Conservation (phyloP, 768 basidiomycete species). For the Coprinopsis marcescibilis region DNA sequence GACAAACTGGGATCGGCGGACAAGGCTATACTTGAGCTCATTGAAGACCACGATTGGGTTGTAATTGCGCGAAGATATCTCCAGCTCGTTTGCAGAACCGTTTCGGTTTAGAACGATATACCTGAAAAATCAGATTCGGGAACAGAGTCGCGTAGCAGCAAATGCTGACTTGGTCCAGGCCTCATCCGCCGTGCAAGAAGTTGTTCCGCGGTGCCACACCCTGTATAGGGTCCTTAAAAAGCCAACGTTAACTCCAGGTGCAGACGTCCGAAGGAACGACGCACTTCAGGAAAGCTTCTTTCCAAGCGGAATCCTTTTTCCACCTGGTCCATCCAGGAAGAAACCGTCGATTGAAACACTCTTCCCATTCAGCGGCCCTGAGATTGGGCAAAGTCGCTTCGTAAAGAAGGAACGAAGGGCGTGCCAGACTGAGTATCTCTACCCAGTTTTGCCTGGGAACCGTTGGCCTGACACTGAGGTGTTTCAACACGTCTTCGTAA, state of each 20-base stretch:
- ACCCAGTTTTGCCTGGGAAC: constrained; percentile 80
- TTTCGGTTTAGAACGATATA: constrained; percentile 74
- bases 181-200: constrained; percentile 73
- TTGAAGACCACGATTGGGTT: constrained; percentile 64
- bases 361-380: constrained; percentile 64
- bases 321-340: constrained; percentile 72
- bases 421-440: constrained; percentile 62
- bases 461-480: constrained; percentile 54
- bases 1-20: not conserved
- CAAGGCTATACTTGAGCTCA: constrained; percentile 51
- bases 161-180: constrained; percentile 70
- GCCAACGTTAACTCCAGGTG: constrained; percentile 8
- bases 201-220: constrained; percentile 62
- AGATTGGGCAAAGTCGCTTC: constrained; percentile 67
- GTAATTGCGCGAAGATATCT: constrained; percentile 61
- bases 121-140: constrained; percentile 29
- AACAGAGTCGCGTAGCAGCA: not conserved
- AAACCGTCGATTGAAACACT: constrained; percentile 65
- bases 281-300: constrained; percentile 60
- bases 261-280: constrained; percentile 17
- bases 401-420: constrained; percentile 57
- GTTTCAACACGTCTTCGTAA: constrained; percentile 48
- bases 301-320: constrained; percentile 62
- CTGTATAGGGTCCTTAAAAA: constrained; percentile 49
- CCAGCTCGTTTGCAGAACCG: constrained; percentile 67